Evolutionary conservation across 768 basidiomycete species (phyloP), one percentile per base, ranked within the genome.

Genomic region (Boletus vinaceobasis): DNA sequence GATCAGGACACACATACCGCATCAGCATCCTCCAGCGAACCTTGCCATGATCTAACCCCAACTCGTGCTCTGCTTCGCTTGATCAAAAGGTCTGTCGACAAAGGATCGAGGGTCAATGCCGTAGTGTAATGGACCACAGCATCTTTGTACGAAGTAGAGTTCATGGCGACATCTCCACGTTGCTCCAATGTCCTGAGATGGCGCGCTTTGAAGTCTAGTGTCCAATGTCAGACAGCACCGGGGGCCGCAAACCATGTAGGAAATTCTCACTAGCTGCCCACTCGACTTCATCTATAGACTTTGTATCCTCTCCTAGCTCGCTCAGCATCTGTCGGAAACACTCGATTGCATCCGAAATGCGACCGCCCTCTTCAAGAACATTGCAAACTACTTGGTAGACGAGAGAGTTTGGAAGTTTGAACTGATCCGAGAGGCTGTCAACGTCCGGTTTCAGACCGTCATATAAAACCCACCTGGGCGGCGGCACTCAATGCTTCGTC

Each of bases 291-390:
- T 21, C 38, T 13, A 11, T 21, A 13, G 38, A 37, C 7, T 17
- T 17, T 3, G 4, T 37, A 4, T 37, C 7, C 15, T 23, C 11
- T 1, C 1, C 7, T 31, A 19, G 31, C 11, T 32, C 44, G 3
- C 29, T 45, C 29, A 27, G 29, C 45, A 58, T 43, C 26, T 36
- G 31, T 17, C 6, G 45, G 35, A 53, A 50, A 50, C 39, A 58
- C 9, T 19, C 7, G 13, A 50, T 23, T 2, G 52, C 51, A 2
- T 60, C 32, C 5, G 8, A 15, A 8, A 43, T 13, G 1, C 46
- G 59, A 35, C 39, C 36, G 6, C 7, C 29, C 5, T 8, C 14
- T 10, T 50, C 40, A 1, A 60, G 56, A 10, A 48, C 8, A 4
- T 54, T 42, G 10, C 57, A 59, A 8, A 60, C 45, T 1, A 4